Percentiles rank a stretch among this genome's conserved stretches.
Conservation (phyloP, 164 flowering plant genomes). For the Buxus sempervirens region DNA sequence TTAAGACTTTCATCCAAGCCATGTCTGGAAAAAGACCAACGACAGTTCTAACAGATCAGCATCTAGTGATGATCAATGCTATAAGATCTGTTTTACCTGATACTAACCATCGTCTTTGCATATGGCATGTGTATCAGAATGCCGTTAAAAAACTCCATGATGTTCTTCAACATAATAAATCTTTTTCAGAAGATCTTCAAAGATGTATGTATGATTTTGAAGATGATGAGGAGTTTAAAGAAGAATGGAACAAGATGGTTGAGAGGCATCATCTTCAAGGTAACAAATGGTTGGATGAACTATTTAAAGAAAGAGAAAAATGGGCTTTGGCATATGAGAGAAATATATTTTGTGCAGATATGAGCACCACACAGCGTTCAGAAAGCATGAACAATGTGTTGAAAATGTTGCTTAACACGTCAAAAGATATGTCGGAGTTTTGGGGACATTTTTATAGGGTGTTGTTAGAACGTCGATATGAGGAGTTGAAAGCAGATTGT, state of each 20-base stretch:
- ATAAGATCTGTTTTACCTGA: background rate
- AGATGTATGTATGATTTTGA: background rate
- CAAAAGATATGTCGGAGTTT: background rate
- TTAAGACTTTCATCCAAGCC: background rate
- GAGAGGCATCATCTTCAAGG: background rate
- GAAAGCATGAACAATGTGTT: background rate
- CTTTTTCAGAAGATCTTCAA: background rate
- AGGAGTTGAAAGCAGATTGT: background rate
- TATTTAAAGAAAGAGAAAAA: background rate
- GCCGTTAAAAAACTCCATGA: background rate
- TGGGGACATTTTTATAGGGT: background rate
- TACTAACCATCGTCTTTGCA: background rate
- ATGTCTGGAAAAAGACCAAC: background rate
- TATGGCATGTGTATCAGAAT: background rate
- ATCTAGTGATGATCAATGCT: background rate
- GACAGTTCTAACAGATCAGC: background rate
- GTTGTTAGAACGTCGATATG: background rate
- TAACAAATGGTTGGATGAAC: background rate
- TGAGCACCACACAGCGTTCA: background rate
- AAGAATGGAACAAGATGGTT: background rate
- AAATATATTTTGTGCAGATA: constrained; percentile 4
- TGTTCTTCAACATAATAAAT: background rate
- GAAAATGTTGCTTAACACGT: background rate
- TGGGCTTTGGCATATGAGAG: constrained; percentile 5
- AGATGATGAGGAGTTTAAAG: background rate